phyloP scores from a whole-genome alignment of 768 basidiomycete genomes.

The Candolleomyces eurysporus region DNA sequence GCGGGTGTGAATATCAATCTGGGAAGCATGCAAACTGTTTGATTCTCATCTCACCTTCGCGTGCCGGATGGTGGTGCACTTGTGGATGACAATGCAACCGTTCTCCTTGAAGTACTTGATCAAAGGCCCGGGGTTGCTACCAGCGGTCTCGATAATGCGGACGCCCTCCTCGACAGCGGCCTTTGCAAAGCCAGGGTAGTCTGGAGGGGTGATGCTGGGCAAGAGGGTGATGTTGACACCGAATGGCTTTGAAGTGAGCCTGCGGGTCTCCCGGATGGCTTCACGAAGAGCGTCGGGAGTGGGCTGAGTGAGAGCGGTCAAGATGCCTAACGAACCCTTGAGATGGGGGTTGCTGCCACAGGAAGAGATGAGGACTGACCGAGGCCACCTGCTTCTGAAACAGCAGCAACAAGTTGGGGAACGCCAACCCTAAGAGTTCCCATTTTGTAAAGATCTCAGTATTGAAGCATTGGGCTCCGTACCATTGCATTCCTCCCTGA shows the following conservation, averaged over 20 bases:
- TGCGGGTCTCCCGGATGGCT: constrained; percentile 77
- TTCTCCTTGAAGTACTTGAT: constrained; percentile 82
- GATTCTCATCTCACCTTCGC: constrained; percentile 54
- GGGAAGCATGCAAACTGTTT: not conserved
- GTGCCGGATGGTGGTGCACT: constrained; percentile 85
- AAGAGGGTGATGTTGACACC: constrained; percentile 87
- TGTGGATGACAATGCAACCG: constrained; percentile 81
- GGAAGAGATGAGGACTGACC: constrained; percentile 41
- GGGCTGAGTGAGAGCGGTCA: constrained; percentile 89
- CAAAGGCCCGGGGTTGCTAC: constrained; percentile 78
- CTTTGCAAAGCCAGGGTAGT: constrained; percentile 81
- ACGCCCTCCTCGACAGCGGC: constrained; percentile 86
- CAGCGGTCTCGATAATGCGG: constrained; percentile 90
- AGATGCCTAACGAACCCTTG: constrained; percentile 47
- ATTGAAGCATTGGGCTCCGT: constrained; percentile 9
- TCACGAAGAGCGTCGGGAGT: constrained; percentile 74
- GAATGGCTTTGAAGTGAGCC: constrained; percentile 70
- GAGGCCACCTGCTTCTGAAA: constrained; percentile 81
- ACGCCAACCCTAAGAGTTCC: constrained; percentile 68
- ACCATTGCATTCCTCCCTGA: constrained; percentile 94
- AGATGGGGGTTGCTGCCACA: not conserved
- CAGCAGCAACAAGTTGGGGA: constrained; percentile 70
- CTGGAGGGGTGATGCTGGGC: constrained; percentile 87
- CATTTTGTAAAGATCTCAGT: not conserved
- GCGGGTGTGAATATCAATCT: not conserved